Base-by-base conservation (phyloP, 805 yeast species). In the Lachancea lanzarotensis region DNA sequence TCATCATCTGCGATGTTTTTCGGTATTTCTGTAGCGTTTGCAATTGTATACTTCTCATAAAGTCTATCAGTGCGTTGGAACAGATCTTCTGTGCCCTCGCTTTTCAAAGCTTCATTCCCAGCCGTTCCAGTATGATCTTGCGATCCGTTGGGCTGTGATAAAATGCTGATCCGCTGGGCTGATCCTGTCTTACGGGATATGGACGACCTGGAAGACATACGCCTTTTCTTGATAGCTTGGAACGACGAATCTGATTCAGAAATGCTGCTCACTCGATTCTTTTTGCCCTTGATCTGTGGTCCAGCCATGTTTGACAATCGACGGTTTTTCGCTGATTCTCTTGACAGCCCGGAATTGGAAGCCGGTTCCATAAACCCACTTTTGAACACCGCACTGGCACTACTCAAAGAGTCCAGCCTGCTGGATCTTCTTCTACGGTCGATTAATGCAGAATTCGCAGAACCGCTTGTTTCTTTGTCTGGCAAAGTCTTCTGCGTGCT, bases 381-480 rank as follows among this genome's bases (percentile, higher is more conserved):
- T 45, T 60, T 65, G 43, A 63, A 61, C n/a, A 68, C 51, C 16
- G 68, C 62, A 18, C 56, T 60, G 4, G 64, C 54, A 15, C 61
- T 62, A 52, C 63, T 50, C 59, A 71, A 45, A 30, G 70, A 54
- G 45, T 68, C 51, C 59, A 77, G 29, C 69, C 80, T 49, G 65
- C 66, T 51, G n/a, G 62, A 55, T 8, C 62, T 50, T 33, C 59
- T 51, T 11, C 51, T 47, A 35, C 48, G 52, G 17, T 30, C 29
- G 19, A 18, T 42, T 63, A 70, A 48, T 55, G 56, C 48, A 34
- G 54, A 49, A 8, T 52, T 52, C 29, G 52, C 48, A n/a, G 53
- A 43, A 39, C 40, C 37, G 56, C 52, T 15, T 48, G 44, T 30
- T 9, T n/a, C 35, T 9, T 12, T 27, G 12, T 36, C 40, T 15